Evolutionary conservation across 345 rosid species (phyloP).

Genomic region (Brassica juncea): DNA sequence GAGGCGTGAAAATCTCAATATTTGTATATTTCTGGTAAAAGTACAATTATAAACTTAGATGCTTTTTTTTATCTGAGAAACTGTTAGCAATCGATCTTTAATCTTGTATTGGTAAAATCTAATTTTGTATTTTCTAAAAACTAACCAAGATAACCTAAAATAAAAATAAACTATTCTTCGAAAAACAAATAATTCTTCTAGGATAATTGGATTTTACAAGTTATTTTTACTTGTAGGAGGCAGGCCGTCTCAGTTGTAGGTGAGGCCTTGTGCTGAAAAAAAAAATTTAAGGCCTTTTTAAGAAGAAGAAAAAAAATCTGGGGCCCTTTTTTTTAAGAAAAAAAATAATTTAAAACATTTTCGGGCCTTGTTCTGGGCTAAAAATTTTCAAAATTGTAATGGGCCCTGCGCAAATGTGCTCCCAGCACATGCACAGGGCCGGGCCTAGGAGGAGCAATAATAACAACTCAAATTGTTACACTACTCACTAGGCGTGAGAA

Average conservation of each 20-base stretch:
- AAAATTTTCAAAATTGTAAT: too few species aligned
- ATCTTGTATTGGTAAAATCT: background rate
- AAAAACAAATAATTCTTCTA: background rate
- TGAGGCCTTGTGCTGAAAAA: too few species aligned
- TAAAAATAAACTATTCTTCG: background rate
- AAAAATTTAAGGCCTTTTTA: too few species aligned
- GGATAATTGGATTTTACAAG: background rate
- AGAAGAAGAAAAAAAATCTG: too few species aligned
- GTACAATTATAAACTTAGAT: background rate
- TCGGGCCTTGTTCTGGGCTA: too few species aligned
- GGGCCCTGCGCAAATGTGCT: too few species aligned
- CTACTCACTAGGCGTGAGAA: conserved; percentile 39
- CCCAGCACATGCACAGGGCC: too few species aligned
- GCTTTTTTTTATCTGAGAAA: background rate
- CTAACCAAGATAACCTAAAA: background rate
- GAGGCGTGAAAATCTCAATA: conserved; percentile 1
- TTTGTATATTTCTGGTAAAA: background rate
- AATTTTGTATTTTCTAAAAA: background rate
- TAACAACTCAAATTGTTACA: conserved; percentile 26
- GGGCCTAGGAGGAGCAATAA: conserved; percentile 9
- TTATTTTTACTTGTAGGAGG: background rate
- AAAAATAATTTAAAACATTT: too few species aligned
- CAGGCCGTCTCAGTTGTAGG: too few species aligned
- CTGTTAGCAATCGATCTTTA: background rate
- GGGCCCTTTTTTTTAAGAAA: too few species aligned